Percentiles rank a stretch among this genome's conserved stretches.
Conservation (phyloP, 306 rosid genomes). For the Fragaria nilgerrensis region DNA sequence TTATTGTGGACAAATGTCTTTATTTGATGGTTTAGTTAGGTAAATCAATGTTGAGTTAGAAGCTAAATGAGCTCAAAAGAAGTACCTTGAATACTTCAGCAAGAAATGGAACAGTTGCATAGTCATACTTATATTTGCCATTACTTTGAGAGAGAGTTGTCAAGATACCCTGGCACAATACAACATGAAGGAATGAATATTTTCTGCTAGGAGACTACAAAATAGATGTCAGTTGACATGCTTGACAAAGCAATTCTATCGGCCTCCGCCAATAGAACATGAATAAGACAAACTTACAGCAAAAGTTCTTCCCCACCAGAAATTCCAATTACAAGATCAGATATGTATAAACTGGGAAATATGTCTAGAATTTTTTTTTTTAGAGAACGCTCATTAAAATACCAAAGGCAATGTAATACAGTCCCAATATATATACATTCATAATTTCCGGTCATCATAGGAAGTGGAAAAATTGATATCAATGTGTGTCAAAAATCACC, state of each 20-base stretch:
- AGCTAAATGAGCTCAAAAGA: conserved; percentile 1
- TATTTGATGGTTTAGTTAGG: not conserved
- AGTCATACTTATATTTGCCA: conserved; percentile 69
- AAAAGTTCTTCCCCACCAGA: not conserved
- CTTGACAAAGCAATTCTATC: not conserved
- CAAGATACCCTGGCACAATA: conserved; percentile 63
- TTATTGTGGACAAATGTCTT: not conserved
- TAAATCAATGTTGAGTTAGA: not conserved
- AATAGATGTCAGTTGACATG: not conserved
- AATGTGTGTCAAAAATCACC: not conserved
- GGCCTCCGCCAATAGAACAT: not conserved
- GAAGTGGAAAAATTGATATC: not conserved
- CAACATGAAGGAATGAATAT: not conserved
- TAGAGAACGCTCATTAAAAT: not conserved
- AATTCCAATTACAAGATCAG: not conserved
- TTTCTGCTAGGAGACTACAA: conserved; percentile 1
- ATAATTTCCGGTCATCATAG: not conserved
- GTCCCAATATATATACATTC: not conserved
- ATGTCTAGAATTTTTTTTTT: not conserved
- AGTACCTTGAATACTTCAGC: conserved; percentile 82
- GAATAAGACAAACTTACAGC: not conserved
- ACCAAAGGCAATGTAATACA: not conserved
- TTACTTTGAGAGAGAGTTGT: conserved; percentile 86
- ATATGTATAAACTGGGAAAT: not conserved
- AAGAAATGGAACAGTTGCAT: conserved; percentile 94